A percentile compares a stretch with the other conserved stretches of the same genome.
Conservation (phyloP, 495 filamentous ascomycete species). For the Cetradonia linearis region DNA sequence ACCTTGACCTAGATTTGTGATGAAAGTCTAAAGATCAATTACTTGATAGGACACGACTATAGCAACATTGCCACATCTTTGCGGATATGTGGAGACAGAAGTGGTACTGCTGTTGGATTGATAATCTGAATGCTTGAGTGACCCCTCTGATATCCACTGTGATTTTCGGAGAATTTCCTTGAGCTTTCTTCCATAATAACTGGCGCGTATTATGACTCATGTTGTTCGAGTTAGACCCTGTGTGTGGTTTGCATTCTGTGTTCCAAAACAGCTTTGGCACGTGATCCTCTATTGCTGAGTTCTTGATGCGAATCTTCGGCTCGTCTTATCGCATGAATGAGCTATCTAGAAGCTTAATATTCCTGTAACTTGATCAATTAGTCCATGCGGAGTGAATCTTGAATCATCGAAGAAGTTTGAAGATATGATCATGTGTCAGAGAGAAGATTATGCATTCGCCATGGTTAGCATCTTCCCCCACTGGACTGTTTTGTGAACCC, state of each 20-base stretch:
- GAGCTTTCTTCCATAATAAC: neutral
- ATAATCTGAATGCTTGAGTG: neutral
- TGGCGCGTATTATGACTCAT: neutral
- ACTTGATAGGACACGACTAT: too few relatives aligned
- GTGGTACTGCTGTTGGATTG: neutral
- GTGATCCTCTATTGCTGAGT: neutral
- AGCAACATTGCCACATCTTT: neutral
- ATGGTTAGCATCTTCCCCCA: constrained; percentile 20
- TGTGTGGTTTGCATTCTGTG: neutral
- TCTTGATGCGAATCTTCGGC: neutral
- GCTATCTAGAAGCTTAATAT: neutral
- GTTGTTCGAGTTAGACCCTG: neutral
- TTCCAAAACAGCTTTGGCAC: neutral
- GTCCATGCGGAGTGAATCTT: neutral
- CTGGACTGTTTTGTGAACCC: constrained; percentile 11
- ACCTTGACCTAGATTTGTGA: neutral
- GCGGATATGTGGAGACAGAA: neutral
- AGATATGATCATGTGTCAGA: constrained; percentile 20
- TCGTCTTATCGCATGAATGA: neutral
- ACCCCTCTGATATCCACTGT: neutral
- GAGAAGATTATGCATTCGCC: constrained; percentile 31
- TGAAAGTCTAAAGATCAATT: neutral
- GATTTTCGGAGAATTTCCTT: neutral
- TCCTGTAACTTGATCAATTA: neutral
- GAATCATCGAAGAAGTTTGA: neutral